Percentiles rank a stretch among this genome's conserved stretches.
These are phyloP conservation scores for Botrytis fragariae DNA, from an alignment of 2,329 filamentous ascomycete species.

Conservation along the genomic window DNA sequence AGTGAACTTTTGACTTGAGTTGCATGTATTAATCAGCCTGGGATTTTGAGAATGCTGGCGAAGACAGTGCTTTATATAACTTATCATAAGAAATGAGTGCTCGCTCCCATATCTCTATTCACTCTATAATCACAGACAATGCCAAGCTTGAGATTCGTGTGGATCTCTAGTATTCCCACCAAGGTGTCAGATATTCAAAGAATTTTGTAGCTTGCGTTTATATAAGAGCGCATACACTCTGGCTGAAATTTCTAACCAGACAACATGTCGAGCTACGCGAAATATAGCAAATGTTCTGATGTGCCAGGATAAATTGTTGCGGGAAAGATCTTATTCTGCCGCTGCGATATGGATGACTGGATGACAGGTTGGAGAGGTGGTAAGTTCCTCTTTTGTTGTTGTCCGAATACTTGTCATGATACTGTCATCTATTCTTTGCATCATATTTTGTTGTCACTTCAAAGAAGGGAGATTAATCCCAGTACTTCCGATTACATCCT, in stretches of 20 bases:
- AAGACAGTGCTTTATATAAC: background rate
- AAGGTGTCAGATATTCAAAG: background rate
- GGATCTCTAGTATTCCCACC: background rate
- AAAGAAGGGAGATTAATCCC: background rate
- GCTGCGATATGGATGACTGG: fast-evolving
- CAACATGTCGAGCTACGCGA: background rate
- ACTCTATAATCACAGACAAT: background rate
- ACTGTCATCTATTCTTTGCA: background rate
- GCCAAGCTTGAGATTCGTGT: background rate
- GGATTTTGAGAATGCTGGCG: fast-evolving
- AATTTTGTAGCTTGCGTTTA: background rate
- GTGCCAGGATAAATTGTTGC: fast-evolving
- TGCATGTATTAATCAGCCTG: fast-evolving
- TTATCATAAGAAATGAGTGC: background rate
- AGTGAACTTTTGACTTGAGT: fast-evolving
- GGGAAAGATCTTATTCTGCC: fast-evolving
- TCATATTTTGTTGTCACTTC: background rate
- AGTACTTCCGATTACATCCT: background rate
- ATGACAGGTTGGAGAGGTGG: fast-evolving
- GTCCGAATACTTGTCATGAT: background rate
- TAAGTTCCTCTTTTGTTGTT: no score
- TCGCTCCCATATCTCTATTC: background rate
- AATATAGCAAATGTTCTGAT: background rate
- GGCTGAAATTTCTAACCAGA: background rate
- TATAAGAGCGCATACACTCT: background rate